phyloP scores from a whole-genome alignment of 257 asterid species.

The Solanum gandarillasii region DNA sequence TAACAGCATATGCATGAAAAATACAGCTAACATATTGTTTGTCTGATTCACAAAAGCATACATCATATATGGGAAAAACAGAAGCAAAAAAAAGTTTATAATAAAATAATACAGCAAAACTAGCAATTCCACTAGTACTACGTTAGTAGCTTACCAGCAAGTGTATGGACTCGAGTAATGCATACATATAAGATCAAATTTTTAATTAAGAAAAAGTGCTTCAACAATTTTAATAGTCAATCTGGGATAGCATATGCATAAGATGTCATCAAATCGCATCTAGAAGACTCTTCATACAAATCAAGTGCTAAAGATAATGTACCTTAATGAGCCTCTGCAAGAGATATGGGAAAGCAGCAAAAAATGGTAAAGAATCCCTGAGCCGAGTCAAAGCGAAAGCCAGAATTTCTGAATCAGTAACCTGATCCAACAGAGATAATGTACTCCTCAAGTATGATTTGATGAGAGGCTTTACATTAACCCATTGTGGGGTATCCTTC shows the following conservation, averaged over 20 bases:
- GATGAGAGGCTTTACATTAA: slow-evolving; percentile 46
- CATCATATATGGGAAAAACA: neutral
- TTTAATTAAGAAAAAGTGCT: neutral
- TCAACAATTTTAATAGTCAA: neutral
- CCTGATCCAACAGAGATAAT: slow-evolving; percentile 66
- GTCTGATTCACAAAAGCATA: neutral
- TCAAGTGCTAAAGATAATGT: neutral
- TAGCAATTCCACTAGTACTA: neutral
- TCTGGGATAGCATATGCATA: neutral
- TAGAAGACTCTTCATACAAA: neutral
- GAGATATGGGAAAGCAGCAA: slow-evolving; percentile 67
- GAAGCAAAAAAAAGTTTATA: neutral
- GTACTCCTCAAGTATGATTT: slow-evolving; percentile 84
- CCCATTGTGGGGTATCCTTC: slow-evolving; percentile 51
- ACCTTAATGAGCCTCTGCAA: slow-evolving; percentile 69
- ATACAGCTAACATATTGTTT: neutral
- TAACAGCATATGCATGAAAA: neutral
- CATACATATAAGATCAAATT: neutral
- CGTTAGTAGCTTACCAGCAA: neutral
- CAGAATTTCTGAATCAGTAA: slow-evolving; percentile 64
- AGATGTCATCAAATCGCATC: neutral
- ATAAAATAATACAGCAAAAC: neutral
- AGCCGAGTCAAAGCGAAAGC: slow-evolving; percentile 54
- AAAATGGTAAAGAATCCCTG: slow-evolving; percentile 54
- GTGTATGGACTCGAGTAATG: neutral